Evolutionary conservation across 176 grass and related monocot genomes (phyloP), one percentile per base, ranked within the genome.

Genomic region (Triticum dicoccoides): DNA sequence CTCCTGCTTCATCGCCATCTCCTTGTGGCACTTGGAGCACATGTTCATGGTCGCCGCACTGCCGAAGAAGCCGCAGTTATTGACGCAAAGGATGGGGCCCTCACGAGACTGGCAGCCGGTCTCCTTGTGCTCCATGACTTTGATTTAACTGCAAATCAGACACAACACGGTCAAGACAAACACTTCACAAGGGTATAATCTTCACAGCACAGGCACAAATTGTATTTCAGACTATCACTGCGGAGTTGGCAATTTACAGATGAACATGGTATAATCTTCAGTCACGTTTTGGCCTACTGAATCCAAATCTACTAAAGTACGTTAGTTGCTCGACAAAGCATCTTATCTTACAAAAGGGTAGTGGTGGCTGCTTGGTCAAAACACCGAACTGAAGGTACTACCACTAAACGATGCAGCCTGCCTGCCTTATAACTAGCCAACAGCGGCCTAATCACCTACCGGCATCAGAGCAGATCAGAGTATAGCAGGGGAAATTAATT

Each of bases 11-110:
- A 82, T 69, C 10, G 92, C 80, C 92, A 96, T 90, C 64, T 94
- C 97, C 77, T 96, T 98, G 80, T 98, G 93, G 82, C 97, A 98
- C 88, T 98, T 98, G 79, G 97, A 98, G 69, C 97, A 98, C 97
- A 98, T 98, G 77, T 98, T 96, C 90, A 93, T 93, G 6, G 94
- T 98, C 1, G 97, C 84, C 0, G 90, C 88, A 4, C 94, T 96
- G 29, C 97, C 97, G 1, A 98, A 98, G 86, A 98, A 98, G 14
- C 97, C 94, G 8, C 97, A 98, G 42, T 98, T 98, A 84, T 98
- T 98, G 88, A 98, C 69, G 93, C 97, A 98, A 9, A 96, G 93
- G 65, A 96, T 98, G 0, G 97, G 94, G 10, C 94, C 94, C 73
- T 98, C 94, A 5, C 65, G 88, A 35, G 94, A 82, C 44, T 94